Conservation (phyloP, 345 rosid species). For the Euclidium syriacum region DNA sequence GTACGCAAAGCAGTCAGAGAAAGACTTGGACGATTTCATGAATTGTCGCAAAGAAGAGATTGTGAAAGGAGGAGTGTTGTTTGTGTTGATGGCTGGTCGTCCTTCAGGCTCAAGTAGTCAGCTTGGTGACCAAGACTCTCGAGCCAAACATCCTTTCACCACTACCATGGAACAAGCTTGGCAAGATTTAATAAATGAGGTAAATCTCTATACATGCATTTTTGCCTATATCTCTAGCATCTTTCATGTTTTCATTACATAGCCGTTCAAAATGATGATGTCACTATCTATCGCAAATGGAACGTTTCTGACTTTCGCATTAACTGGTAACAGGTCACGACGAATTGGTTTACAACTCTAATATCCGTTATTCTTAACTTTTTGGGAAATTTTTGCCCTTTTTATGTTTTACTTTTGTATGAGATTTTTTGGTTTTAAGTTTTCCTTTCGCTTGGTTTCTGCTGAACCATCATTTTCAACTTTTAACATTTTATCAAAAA, state of each 20-base stretch:
- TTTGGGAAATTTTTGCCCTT: background rate
- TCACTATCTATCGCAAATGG: background rate
- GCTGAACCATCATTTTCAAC: background rate
- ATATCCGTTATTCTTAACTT: background rate
- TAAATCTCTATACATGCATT: constrained; percentile 7
- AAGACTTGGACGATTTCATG: constrained; percentile 48
- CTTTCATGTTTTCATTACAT: constrained; percentile 11
- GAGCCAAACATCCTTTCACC: constrained; percentile 57
- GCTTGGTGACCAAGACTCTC: constrained; percentile 42
- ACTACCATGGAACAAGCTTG: constrained; percentile 59
- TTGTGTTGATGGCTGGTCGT: constrained; percentile 54
- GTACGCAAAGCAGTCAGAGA: constrained; percentile 45
- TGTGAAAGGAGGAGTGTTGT: constrained; percentile 48
- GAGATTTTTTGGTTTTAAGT: background rate
- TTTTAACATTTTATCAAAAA: background rate
- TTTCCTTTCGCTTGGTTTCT: background rate
- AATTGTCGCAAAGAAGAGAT: constrained; percentile 53
- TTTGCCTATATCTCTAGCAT: background rate
- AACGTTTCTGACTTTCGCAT: constrained; percentile 1
- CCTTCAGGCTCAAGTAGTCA: constrained; percentile 39
- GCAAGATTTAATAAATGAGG: constrained; percentile 58
- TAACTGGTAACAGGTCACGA: background rate
- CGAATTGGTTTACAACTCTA: background rate
- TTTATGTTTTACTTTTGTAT: background rate
- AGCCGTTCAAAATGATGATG: constrained; percentile 11